Evolutionary conservation across 1,284 basidiomycete species (phyloP).

Genomic region (Cutaneotrichosporon mucoides): DNA sequence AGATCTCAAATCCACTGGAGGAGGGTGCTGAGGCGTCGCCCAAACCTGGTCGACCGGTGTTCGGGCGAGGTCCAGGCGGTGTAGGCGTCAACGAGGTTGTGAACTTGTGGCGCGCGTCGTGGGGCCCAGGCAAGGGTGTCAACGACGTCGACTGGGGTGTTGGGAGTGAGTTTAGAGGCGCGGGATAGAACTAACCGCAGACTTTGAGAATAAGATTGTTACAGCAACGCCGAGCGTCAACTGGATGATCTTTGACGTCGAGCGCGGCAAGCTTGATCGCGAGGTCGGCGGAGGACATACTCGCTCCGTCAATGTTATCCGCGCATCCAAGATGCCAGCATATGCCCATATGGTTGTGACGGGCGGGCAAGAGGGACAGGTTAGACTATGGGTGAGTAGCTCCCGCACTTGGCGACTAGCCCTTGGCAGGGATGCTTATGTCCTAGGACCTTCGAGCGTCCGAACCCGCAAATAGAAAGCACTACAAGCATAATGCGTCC

Average conservation of each 20-base stretch:
- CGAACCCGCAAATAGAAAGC: constrained; percentile 61
- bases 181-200: constrained; percentile 46
- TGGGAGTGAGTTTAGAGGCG: constrained; percentile 56
- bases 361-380: constrained; percentile 74
- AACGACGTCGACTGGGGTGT: constrained; percentile 73
- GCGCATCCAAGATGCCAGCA: constrained; percentile 57
- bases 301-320: constrained; percentile 67
- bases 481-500: constrained; percentile 65
- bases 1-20: constrained; percentile 23
- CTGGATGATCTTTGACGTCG: constrained; percentile 77
- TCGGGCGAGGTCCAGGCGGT: constrained; percentile 40
- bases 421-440: too few relatives aligned
- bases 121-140: constrained; percentile 42
- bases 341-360: constrained; percentile 69
- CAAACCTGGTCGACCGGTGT: constrained; percentile 6
- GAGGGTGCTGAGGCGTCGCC: not conserved
- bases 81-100: constrained; percentile 39
- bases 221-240: constrained; percentile 80
- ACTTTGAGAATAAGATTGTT: constrained; percentile 69
- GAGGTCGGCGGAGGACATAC: constrained; percentile 64
- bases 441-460: constrained; percentile 69
- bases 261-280: constrained; percentile 69
- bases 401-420: too few relatives aligned
- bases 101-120: constrained; percentile 46
- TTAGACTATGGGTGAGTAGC: constrained; percentile 69